phyloP scores from a whole-genome alignment of 768 basidiomycete genomes.

The Rhizopogon roseolus region DNA sequence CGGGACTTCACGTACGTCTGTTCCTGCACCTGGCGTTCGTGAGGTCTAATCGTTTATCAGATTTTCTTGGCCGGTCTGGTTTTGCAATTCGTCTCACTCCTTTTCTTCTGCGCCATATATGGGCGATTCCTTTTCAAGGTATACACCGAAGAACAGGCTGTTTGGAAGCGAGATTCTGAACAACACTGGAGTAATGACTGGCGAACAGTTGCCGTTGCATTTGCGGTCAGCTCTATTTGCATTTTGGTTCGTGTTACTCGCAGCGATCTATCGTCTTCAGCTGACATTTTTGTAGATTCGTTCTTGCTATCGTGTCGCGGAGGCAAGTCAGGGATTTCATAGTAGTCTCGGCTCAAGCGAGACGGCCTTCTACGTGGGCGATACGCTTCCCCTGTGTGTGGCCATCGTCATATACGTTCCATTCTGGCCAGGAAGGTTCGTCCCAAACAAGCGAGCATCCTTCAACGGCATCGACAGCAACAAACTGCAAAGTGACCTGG shows the following conservation, averaged over 20 bases:
- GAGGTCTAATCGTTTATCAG: constrained; percentile 22
- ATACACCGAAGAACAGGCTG: constrained; percentile 31
- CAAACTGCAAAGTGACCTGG: neutral
- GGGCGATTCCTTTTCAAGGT: constrained; percentile 46
- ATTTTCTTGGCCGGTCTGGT: constrained; percentile 55
- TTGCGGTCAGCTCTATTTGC: constrained; percentile 54
- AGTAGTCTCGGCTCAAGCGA: constrained; percentile 57
- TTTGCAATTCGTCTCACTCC: constrained; percentile 51
- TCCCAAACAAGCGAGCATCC: constrained; percentile 11
- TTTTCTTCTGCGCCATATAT: constrained; percentile 42
- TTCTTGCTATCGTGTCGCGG: constrained; percentile 55
- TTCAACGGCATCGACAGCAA: neutral
- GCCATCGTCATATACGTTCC: constrained; percentile 50
- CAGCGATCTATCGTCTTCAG: neutral
- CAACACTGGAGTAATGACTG: constrained; percentile 52
- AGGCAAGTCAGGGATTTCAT: constrained; percentile 58
- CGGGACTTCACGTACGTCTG: constrained; percentile 33
- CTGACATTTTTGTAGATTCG: constrained; percentile 42
- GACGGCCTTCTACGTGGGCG: constrained; percentile 59
- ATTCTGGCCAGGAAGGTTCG: constrained; percentile 66
- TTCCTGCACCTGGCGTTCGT: neutral
- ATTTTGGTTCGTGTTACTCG: constrained; percentile 45
- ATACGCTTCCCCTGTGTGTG: constrained; percentile 62
- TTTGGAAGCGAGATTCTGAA: constrained; percentile 34
- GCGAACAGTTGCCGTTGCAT: constrained; percentile 47